Evolutionary conservation across 108 stramenopile genomes (phyloP).

Genomic region (Aureococcus anophagefferens): DNA sequence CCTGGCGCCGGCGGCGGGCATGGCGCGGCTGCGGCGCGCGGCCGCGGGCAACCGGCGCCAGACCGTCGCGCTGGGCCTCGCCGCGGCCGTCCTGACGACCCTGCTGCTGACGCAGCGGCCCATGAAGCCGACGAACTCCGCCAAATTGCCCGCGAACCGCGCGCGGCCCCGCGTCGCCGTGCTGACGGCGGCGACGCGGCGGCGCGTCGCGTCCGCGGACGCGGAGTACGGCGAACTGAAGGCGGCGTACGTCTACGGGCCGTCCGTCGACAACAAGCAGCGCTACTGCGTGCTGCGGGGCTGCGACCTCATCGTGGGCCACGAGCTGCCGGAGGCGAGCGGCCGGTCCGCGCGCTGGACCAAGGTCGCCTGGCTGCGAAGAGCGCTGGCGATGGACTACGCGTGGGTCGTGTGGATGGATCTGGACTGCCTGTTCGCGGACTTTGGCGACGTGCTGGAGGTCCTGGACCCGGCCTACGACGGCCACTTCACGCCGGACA

Average conservation of each 20-base stretch:
- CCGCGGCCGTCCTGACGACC: too few species aligned
- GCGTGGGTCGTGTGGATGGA: not conserved
- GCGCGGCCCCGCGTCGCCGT: too few species aligned
- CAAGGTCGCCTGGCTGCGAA: not conserved
- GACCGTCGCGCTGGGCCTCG: too few species aligned
- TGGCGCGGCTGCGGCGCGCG: too few species aligned
- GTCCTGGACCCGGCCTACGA: not conserved
- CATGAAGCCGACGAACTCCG: too few species aligned
- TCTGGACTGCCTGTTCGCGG: not conserved
- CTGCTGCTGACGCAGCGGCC: too few species aligned
- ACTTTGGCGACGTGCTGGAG: not conserved
- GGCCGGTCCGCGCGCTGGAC: not conserved
- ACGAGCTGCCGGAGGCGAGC: not conserved
- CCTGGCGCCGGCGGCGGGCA: too few species aligned
- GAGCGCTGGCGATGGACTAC: not conserved
- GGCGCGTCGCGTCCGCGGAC: not conserved
- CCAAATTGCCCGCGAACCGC: too few species aligned
- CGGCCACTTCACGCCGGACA: not conserved
- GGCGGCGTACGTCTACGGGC: not conserved
- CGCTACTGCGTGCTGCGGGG: not conserved
- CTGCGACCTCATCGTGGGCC: not conserved
- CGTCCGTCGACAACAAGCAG: not conserved
- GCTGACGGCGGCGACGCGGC: too few species aligned
- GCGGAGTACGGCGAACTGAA: not conserved
- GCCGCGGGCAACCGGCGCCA: too few species aligned